Conservation (phyloP, 164 flowering plant species). For the Protea cynaroides region DNA sequence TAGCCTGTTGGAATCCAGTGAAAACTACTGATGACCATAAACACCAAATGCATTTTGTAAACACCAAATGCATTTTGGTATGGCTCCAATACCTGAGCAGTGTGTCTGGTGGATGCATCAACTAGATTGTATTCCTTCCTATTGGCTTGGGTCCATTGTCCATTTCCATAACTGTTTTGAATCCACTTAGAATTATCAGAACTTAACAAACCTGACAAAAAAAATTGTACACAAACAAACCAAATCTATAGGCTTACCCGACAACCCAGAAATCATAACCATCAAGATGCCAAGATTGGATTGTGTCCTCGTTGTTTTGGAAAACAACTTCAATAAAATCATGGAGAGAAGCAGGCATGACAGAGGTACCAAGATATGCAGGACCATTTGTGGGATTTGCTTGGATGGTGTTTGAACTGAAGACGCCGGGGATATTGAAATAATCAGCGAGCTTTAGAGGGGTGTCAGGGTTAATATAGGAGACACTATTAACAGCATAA, state of each 20-base stretch:
- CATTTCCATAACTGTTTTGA: constrained; percentile 40
- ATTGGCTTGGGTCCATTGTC: constrained; percentile 36
- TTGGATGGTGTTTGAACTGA: constrained; percentile 32
- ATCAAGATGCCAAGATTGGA: constrained; percentile 78
- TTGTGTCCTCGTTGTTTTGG: constrained; percentile 54
- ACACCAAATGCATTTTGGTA: too few species aligned
- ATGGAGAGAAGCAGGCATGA: constrained; percentile 39
- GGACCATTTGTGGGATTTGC: constrained; percentile 32
- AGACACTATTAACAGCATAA: constrained; percentile 26
- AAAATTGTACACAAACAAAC: neutral
- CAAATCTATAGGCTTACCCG: constrained; percentile 35
- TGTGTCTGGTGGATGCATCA: constrained; percentile 63
- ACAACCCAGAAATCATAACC: constrained; percentile 57
- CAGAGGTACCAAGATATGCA: constrained; percentile 36
- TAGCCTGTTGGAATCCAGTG: neutral
- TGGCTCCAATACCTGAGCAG: constrained; percentile 47
- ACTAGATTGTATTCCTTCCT: constrained; percentile 48
- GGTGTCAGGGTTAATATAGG: constrained; percentile 49
- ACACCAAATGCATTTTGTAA: too few species aligned
- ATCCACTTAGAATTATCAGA: neutral
- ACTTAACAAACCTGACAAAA: neutral
- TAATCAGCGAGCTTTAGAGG: constrained; percentile 76
- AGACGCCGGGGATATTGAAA: constrained; percentile 60
- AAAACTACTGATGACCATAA: neutral
- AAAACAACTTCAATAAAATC: constrained; percentile 63